phyloP scores from a whole-genome alignment of 148 eudicot species.

The Beta vulgaris region DNA sequence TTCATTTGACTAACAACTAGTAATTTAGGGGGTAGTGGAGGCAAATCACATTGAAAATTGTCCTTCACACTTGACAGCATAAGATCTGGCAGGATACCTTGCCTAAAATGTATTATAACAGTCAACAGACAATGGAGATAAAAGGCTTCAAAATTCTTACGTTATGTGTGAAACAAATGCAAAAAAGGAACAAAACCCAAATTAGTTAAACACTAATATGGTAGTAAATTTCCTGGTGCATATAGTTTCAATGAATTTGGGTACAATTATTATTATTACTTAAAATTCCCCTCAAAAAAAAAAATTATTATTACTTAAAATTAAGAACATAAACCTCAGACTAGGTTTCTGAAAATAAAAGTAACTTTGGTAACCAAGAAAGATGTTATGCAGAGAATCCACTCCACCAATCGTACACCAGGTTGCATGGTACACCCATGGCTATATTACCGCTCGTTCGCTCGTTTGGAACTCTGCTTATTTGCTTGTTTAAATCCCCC shows the following conservation, averaged over 20 bases:
- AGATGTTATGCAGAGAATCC: no score
- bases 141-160: not conserved
- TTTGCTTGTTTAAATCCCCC: no score
- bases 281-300: no score
- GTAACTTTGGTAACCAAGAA: no score
- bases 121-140: not conserved
- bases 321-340: not conserved
- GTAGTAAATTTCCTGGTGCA: not conserved
- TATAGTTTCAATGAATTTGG: not conserved
- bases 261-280: not conserved
- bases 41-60: not conserved
- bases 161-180: not conserved
- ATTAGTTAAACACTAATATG: not conserved
- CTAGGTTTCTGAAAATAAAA: no score
- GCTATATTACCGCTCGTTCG: no score
- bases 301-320: not conserved
- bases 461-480: no score
- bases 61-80: not conserved
- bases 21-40: not conserved
- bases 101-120: not conserved
- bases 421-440: no score
- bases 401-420: no score
- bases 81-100: not conserved
- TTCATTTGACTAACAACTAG: not conserved
- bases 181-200: slow-evolving; percentile 4